Percentiles rank a stretch among this genome's conserved stretches.
phyloP scores from a whole-genome alignment of 2,329 filamentous ascomycete genomes.

The Pseudogymnoascus sp. region DNA sequence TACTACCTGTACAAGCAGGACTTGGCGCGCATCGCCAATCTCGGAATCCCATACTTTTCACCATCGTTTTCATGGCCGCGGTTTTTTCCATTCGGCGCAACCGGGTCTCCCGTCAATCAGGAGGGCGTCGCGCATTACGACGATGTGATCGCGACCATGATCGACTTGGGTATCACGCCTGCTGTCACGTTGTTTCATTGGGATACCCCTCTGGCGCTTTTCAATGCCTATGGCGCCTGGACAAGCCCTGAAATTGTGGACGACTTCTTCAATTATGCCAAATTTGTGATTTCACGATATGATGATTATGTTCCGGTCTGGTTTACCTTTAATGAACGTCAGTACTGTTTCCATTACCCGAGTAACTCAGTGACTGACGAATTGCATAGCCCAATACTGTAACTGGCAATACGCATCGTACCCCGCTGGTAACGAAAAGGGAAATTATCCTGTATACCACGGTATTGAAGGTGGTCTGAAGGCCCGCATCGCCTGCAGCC shows the following conservation, averaged over 20 bases:
- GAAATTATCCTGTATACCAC: conserved; percentile 38
- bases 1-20: conserved; percentile 39
- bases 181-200: conserved; percentile 12
- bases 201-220: conserved; percentile 28
- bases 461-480: conserved; percentile 32
- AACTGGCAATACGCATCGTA: conserved; percentile 41
- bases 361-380: neutral
- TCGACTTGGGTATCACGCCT: conserved; percentile 9
- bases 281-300: conserved; percentile 32
- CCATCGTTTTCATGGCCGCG: conserved; percentile 27
- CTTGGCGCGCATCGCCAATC: conserved; percentile 28
- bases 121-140: conserved; percentile 13
- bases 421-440: conserved; percentile 31
- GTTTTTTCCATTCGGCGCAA: conserved; percentile 11
- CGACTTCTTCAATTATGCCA: conserved; percentile 33
- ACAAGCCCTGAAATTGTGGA: conserved; percentile 27
- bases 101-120: conserved; percentile 13
- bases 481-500: conserved; percentile 37
- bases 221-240: conserved; percentile 32
- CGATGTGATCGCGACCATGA: conserved; percentile 9
- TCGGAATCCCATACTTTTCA: conserved; percentile 22
- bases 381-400: conserved; percentile 33
- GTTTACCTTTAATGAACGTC: conserved; percentile 35
- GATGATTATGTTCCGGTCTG: conserved; percentile 32
- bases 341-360: conserved; percentile 14